Conservation (phyloP, 179 eudicot genomes). For the Silene noctiflora region DNA sequence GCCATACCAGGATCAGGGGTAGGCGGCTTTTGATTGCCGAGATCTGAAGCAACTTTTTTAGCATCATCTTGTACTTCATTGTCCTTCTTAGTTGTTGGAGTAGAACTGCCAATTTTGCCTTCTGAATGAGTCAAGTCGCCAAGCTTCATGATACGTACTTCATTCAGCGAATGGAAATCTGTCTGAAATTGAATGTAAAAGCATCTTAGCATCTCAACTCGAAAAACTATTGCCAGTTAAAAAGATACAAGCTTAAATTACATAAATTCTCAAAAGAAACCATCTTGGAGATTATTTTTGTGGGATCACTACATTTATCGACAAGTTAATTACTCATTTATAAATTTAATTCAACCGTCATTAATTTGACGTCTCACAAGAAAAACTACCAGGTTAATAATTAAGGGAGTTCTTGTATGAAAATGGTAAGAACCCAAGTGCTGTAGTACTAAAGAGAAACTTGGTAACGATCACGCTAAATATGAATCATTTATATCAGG, state of each 20-base stretch:
- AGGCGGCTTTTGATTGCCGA: constrained; percentile 22
- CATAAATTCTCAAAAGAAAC: too few species aligned
- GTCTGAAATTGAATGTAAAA: constrained; percentile 43
- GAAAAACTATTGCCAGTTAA: neutral
- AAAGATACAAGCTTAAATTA: neutral
- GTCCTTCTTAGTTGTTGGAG: constrained; percentile 21
- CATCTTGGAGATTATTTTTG: too few species aligned
- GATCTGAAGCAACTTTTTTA: constrained; percentile 28
- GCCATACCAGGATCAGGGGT: constrained; percentile 37
- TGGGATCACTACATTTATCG: too few species aligned
- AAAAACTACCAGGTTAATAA: neutral
- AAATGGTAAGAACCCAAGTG: neutral
- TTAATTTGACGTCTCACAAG: too few species aligned
- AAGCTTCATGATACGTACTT: constrained; percentile 62
- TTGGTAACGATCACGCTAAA: too few species aligned
- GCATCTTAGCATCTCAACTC: neutral
- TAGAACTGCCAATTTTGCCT: constrained; percentile 11
- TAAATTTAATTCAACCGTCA: too few species aligned
- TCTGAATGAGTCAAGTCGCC: constrained; percentile 33
- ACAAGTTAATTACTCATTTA: too few species aligned
- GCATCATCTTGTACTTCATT: constrained; percentile 19
- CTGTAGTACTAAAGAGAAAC: neutral
- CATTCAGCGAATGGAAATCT: constrained; percentile 67
- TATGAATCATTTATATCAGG: neutral
- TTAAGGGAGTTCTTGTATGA: neutral